A percentile compares a stretch with the other conserved stretches of the same genome.
Evolutionary conservation across 1,284 basidiomycete genomes (phyloP).

Genomic region (Cystobasidium slooffiae): DNA sequence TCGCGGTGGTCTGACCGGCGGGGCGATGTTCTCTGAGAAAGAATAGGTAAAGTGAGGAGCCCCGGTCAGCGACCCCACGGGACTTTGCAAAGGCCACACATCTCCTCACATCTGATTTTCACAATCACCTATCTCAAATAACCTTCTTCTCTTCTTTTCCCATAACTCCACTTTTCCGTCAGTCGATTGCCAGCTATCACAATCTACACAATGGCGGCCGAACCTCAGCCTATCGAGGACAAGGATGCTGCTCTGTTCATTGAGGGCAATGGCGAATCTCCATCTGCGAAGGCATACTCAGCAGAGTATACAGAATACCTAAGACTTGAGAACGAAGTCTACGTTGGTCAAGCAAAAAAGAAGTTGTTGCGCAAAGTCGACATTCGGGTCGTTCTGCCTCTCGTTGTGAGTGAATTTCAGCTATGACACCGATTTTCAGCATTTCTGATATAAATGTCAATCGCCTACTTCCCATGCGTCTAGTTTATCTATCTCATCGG

Average conservation of each 20-base stretch:
- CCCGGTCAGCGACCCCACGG: no score
- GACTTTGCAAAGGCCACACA: no score
- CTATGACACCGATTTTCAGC: neutral
- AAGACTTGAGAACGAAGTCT: constrained; percentile 36
- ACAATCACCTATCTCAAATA: no score
- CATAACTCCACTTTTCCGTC: neutral
- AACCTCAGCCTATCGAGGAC: constrained; percentile 18
- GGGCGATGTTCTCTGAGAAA: no score
- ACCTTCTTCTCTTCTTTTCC: constrained; percentile 11
- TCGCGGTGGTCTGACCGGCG: no score
- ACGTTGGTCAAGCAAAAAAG: constrained; percentile 19
- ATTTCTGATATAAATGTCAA: neutral
- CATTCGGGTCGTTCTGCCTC: constrained; percentile 23
- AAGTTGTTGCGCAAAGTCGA: constrained; percentile 26
- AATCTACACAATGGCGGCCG: constrained; percentile 15
- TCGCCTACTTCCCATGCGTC: neutral
- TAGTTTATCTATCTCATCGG: constrained; percentile 33
- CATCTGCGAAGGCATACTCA: constrained; percentile 5
- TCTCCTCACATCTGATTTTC: no score
- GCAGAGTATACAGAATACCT: constrained; percentile 30
- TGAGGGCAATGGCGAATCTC: constrained; percentile 16
- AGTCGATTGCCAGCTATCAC: neutral
- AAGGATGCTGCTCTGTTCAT: constrained; percentile 22
- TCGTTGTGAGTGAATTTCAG: constrained; percentile 1
- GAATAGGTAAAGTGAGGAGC: no score